phyloP scores from a whole-genome alignment of 768 basidiomycete species.

The Trametes maxima region DNA sequence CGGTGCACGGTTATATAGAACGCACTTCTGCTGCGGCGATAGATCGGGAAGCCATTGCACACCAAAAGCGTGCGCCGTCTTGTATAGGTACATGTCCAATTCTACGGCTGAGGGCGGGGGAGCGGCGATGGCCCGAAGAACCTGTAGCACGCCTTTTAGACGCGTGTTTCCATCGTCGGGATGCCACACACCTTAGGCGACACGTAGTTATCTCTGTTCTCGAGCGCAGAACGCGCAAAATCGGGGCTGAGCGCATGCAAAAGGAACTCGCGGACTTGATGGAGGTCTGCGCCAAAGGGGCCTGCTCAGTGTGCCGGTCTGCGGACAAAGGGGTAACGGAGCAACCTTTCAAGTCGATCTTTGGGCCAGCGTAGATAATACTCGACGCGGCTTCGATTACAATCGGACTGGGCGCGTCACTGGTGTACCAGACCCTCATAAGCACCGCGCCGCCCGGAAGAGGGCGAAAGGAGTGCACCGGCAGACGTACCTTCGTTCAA shows the following conservation, averaged over 20 bases:
- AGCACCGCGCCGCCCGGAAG: not conserved
- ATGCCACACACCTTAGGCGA: conserved; percentile 46
- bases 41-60: conserved; percentile 66
- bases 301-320: conserved; percentile 1
- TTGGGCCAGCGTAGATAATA: conserved; percentile 63
- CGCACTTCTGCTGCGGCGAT: conserved; percentile 64
- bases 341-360: conserved; percentile 60
- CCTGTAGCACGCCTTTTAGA: conserved; percentile 34
- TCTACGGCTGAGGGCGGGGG: conserved; percentile 57
- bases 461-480: not conserved
- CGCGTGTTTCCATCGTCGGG: not conserved
- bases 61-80: conserved; percentile 54
- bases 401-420: conserved; percentile 48
- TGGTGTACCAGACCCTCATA: conserved; percentile 24
- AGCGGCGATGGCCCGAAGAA: conserved; percentile 53
- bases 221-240: conserved; percentile 54
- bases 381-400: conserved; percentile 70
- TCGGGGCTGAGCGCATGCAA: conserved; percentile 57
- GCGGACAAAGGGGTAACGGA: not conserved
- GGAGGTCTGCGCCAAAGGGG: conserved; percentile 50
- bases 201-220: conserved; percentile 55
- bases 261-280: conserved; percentile 54
- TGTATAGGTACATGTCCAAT: conserved; percentile 57
- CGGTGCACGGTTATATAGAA: not conserved
- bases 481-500: conserved; percentile 50